These are phyloP conservation scores for Tubosaeta sp. DNA, from an alignment of 768 basidiomycete genomes.

Conservation along the genomic window DNA sequence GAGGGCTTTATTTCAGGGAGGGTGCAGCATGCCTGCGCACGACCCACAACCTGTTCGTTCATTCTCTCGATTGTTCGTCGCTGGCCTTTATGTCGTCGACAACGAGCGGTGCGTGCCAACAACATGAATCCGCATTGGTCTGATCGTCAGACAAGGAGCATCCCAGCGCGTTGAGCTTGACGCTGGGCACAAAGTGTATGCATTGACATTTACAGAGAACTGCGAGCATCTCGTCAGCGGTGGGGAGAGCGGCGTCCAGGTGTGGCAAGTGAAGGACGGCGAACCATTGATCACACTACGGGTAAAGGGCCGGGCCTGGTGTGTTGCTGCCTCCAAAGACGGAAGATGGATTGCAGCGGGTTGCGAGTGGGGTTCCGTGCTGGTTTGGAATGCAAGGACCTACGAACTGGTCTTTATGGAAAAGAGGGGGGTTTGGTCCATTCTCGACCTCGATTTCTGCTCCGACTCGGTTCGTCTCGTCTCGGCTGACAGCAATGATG, in stretches of 20 bases:
- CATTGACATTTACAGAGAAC: not conserved
- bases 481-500: not conserved
- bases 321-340: not conserved
- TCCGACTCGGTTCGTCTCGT: not conserved
- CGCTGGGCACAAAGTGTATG: no score
- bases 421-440: not conserved
- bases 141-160: not conserved
- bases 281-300: no score
- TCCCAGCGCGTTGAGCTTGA: no score
- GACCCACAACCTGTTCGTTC: no score
- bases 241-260: no score
- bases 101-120: not conserved
- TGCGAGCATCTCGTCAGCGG: no score
- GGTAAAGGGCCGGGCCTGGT: no score
- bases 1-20: no score
- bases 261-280: no score
- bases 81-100: not conserved
- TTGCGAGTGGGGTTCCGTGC: not conserved
- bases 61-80: not conserved
- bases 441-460: not conserved
- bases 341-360: not conserved
- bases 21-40: no score
- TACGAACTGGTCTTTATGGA: not conserved
- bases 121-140: not conserved
- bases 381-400: not conserved